These are phyloP conservation scores for Auriscalpium microsporum DNA, from an alignment of 768 basidiomycete species.

Conservation along the genomic window DNA sequence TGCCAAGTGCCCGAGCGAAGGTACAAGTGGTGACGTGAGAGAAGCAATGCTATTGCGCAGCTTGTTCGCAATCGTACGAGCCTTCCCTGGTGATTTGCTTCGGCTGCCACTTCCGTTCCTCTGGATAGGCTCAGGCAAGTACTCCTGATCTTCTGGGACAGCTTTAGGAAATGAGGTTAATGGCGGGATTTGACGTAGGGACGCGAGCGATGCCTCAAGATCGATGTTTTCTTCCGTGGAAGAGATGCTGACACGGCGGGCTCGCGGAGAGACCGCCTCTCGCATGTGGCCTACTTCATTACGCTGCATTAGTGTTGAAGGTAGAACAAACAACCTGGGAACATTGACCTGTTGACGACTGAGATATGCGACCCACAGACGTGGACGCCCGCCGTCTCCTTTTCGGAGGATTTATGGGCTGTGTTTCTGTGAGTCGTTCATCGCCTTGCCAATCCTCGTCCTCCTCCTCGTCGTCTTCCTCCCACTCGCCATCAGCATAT, in stretches of 20 bases:
- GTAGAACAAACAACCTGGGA: neutral
- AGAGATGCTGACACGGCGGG: slow-evolving; percentile 13
- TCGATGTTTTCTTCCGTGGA: slow-evolving; percentile 16
- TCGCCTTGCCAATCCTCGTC: slow-evolving; percentile 27
- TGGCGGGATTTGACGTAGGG: slow-evolving; percentile 2
- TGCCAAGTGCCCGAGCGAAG: neutral
- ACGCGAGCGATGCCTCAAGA: slow-evolving; percentile 21
- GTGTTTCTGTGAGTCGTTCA: slow-evolving; percentile 24
- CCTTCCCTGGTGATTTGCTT: slow-evolving; percentile 10
- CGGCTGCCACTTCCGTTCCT: neutral
- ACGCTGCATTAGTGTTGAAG: neutral
- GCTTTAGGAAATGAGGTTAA: slow-evolving; percentile 3
- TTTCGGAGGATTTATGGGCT: slow-evolving; percentile 25
- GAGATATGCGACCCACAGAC: neutral
- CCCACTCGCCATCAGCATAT: slow-evolving; percentile 47
- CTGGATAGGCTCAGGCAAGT: neutral
- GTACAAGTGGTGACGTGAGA: slow-evolving; percentile 43
- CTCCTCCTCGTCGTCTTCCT: slow-evolving; percentile 50
- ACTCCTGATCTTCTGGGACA: slow-evolving; percentile 12
- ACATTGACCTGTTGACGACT: neutral
- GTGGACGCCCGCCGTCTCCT: slow-evolving; percentile 22
- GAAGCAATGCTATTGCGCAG: slow-evolving; percentile 35
- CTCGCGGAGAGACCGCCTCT: slow-evolving; percentile 7
- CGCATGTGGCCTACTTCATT: slow-evolving; percentile 13
- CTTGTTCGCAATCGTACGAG: slow-evolving; percentile 29